phyloP scores from a whole-genome alignment of 2,329 filamentous ascomycete species.

The Trichophyton equinum region DNA sequence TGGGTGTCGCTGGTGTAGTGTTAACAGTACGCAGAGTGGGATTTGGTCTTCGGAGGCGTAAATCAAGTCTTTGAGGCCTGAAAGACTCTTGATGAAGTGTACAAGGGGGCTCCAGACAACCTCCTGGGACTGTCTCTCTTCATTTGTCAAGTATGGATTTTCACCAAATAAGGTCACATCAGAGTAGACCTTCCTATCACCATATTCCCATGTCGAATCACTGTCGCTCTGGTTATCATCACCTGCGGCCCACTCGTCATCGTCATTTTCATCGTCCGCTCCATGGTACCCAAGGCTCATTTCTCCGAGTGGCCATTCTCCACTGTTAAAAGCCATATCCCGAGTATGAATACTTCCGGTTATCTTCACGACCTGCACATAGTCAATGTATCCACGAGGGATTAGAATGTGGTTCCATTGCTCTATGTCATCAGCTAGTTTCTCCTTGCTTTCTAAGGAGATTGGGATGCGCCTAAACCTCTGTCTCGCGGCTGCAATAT shows the following conservation, averaged over 20 bases:
- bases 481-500: background rate
- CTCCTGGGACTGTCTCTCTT: background rate
- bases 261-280: background rate
- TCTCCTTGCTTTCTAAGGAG: background rate
- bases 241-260: background rate
- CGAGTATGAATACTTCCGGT: no score
- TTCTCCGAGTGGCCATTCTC: no score
- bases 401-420: background rate
- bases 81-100: background rate
- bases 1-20: background rate
- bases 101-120: background rate
- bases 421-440: background rate
- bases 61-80: background rate
- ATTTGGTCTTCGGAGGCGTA: background rate
- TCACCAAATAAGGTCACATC: background rate
- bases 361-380: background rate
- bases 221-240: background rate
- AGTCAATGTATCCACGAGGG: background rate
- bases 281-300: no score
- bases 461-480: background rate
- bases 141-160: background rate
- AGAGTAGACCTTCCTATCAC: background rate
- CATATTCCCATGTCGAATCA: background rate
- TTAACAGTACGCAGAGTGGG: background rate
- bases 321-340: no score